Evolutionary conservation across 257 asterid species (phyloP).

Genomic region (Solanum chmielewskii): DNA sequence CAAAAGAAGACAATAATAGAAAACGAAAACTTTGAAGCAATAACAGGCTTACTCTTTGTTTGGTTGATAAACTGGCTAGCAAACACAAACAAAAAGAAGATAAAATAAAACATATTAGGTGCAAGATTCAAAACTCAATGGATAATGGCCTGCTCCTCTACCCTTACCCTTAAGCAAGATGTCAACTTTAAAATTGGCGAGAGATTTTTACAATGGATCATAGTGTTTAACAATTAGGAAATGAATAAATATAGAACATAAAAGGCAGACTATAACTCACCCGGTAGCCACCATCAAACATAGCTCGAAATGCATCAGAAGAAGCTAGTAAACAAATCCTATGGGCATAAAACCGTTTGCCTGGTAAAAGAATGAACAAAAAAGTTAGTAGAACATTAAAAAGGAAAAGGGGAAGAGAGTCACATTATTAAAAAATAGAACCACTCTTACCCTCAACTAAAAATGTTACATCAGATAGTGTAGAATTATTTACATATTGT

Average conservation of each 20-base stretch:
- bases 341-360: constrained; percentile 84
- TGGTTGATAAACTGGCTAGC: background rate
- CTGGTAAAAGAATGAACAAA: constrained; percentile 9
- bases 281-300: constrained; percentile 99
- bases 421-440: background rate
- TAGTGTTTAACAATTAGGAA: background rate
- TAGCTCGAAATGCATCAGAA: constrained; percentile 97
- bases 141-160: background rate
- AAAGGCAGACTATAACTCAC: constrained; percentile 24
- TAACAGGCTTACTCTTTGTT: background rate
- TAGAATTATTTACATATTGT: constrained; percentile 81
- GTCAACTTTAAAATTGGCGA: background rate
- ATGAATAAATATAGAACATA: background rate
- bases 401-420: background rate
- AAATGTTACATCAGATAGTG: constrained; percentile 88
- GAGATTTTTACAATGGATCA: background rate
- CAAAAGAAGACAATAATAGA: background rate
- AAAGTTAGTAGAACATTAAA: background rate
- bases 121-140: background rate
- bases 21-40: background rate
- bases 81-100: background rate
- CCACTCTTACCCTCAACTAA: constrained; percentile 73
- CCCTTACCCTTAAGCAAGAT: background rate
- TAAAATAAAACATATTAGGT: background rate
- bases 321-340: constrained; percentile 96